Evolutionary conservation across 192 early-diverging fungal genomes (phyloP).

Genomic region (Globomyces pollinis-pini): DNA sequence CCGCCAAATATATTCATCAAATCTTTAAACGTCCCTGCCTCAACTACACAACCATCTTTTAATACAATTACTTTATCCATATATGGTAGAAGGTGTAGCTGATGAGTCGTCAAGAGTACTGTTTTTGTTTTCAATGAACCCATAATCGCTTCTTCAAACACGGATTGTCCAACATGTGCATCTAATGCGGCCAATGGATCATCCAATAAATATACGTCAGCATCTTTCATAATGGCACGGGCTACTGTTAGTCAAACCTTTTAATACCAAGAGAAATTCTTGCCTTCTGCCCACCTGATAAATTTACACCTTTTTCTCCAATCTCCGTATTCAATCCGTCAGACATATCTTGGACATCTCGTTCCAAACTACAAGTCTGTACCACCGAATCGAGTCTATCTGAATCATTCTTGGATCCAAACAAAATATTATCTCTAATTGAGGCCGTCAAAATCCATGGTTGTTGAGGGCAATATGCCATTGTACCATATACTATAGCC

Average conservation of each 20-base stretch:
- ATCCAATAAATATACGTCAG: slow-evolving; percentile 58
- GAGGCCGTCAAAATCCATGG: slow-evolving; percentile 24
- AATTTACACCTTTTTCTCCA: slow-evolving; percentile 43
- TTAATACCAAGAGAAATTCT: slow-evolving; percentile 54
- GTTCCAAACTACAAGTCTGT: slow-evolving; percentile 26
- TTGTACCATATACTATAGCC: slow-evolving; percentile 11
- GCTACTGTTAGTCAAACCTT: slow-evolving; percentile 56
- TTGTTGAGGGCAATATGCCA: slow-evolving; percentile 21
- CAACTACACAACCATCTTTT: slow-evolving; percentile 2
- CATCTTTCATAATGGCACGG: slow-evolving; percentile 60
- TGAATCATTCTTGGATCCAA: slow-evolving; percentile 9
- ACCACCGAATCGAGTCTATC: slow-evolving; percentile 19
- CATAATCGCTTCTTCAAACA: slow-evolving; percentile 44
- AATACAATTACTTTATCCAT: slow-evolving; percentile 9
- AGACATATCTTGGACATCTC: slow-evolving; percentile 51
- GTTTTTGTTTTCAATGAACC: slow-evolving; percentile 24
- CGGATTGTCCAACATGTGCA: slow-evolving; percentile 34
- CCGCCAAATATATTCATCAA: slow-evolving; percentile 31
- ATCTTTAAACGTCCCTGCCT: slow-evolving; percentile 33
- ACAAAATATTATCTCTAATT: slow-evolving; percentile 22
- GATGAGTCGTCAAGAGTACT: slow-evolving; percentile 21
- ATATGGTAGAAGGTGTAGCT: slow-evolving; percentile 12
- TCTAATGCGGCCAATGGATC: slow-evolving; percentile 80
- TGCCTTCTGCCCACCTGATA: slow-evolving; percentile 80
- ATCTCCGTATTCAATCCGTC: slow-evolving; percentile 38